Conservation (phyloP, 176 grass and related monocot species). For the Panicum miliaceum region DNA sequence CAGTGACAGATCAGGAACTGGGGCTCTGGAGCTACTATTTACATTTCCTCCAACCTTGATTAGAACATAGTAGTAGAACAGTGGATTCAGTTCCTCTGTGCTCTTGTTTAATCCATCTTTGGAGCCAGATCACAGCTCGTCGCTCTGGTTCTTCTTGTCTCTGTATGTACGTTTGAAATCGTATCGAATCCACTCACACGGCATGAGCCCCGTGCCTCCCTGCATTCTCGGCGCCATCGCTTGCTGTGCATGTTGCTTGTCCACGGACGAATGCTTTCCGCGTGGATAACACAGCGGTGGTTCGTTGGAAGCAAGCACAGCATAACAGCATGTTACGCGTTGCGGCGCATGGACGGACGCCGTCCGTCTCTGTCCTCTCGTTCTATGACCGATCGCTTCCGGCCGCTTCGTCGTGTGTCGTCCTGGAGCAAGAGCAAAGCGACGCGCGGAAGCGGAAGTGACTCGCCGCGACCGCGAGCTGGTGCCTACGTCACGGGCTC, state of each 20-base stretch:
- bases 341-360: neutral
- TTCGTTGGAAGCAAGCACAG: neutral
- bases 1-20: neutral
- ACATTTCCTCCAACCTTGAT: constrained; percentile 37
- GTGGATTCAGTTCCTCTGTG: neutral
- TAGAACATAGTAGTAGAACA: neutral
- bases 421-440: neutral
- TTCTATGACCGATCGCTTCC: neutral
- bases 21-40: constrained; percentile 33
- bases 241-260: neutral
- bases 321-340: neutral
- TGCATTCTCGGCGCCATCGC: neutral
- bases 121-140: neutral
- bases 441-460: neutral
- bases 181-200: neutral
- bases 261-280: neutral
- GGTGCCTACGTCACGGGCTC: neutral
- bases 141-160: neutral
- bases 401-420: neutral
- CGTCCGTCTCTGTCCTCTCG: neutral
- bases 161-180: constrained; percentile 1
- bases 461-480: neutral
- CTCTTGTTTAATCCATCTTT: constrained; percentile 2
- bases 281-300: neutral
- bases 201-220: neutral